Base-by-base conservation (phyloP, 192 early-diverging fungal genomes). In the Ambispora gerdemannii region DNA sequence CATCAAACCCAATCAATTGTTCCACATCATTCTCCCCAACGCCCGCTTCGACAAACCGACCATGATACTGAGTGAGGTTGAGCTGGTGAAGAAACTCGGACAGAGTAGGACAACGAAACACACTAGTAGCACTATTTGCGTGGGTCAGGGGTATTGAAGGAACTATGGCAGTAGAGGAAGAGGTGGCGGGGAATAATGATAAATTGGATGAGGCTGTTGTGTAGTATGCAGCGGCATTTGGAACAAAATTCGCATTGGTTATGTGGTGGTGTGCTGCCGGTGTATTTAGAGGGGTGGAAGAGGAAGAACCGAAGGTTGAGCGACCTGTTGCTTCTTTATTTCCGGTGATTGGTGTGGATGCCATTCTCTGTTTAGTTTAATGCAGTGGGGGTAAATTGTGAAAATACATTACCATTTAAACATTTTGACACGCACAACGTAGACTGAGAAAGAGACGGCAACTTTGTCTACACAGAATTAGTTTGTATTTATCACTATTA, bases 61-160 rank as follows among this genome's bases (percentile, higher is more conserved):
- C 38, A 24, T 81, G 71, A 56, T 86, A 86, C 58, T 79, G 77
- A n/a, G 74, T 66, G n/a, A 86, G 67, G 49, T 83, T 80, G n/a
- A 75, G 72, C 30, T 78, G 73, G 25, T 70, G 71, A n/a, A 86
- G 71, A 67, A 86, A 86, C 4, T 77, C 67, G 17, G 77, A 68
- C 7, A 85, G 67, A 3, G 82, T 63, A 15, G 76, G 76, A 28
- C 34, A 69, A n/a, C 63, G 63, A 50, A 43, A 43, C 38, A 43
- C n/a, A n/a, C n/a, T n/a, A n/a, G n/a, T n/a, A n/a, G n/a, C n/a
- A n/a, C n/a, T n/a, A n/a, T n/a, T n/a, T n/a, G n/a, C n/a, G n/a
- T n/a, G n/a, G n/a, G n/a, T n/a, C n/a, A n/a, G n/a, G n/a, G n/a
- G n/a, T n/a, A n/a, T n/a, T n/a, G n/a, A n/a, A n/a, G n/a, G n/a